Conservation (phyloP, 352 stramenopile genomes). For the Peronospora farinosa region DNA sequence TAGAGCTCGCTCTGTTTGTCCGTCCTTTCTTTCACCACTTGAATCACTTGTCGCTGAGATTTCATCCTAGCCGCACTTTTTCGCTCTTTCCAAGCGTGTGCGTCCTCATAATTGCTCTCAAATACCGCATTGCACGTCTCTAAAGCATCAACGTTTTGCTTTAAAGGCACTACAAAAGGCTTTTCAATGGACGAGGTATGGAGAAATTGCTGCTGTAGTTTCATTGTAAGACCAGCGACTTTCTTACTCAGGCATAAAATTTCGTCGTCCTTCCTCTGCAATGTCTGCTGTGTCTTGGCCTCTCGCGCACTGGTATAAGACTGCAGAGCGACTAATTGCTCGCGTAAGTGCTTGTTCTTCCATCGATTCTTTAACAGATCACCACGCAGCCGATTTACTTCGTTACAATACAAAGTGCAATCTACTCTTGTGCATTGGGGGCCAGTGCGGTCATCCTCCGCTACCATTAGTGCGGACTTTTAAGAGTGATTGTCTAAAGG, state of each 20-base stretch:
- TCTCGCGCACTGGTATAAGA: slow-evolving; percentile 18
- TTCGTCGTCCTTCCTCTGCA: slow-evolving; percentile 27
- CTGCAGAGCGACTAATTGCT: slow-evolving; percentile 39
- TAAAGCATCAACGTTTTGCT: slow-evolving; percentile 21
- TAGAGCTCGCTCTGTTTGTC: slow-evolving; percentile 58
- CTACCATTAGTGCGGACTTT: neutral
- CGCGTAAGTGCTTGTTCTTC: slow-evolving; percentile 65
- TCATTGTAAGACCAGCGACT: slow-evolving; percentile 12
- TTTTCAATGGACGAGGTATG: slow-evolving; percentile 1
- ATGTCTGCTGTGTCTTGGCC: slow-evolving; percentile 8
- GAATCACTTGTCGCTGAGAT: slow-evolving; percentile 26
- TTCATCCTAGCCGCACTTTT: slow-evolving; percentile 33
- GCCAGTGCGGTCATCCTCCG: neutral
- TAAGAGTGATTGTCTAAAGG: neutral
- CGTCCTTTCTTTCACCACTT: slow-evolving; percentile 33
- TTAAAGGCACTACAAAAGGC: neutral
- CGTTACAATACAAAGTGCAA: slow-evolving; percentile 59
- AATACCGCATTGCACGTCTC: slow-evolving; percentile 37
- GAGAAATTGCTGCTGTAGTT: slow-evolving; percentile 1
- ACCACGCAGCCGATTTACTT: slow-evolving; percentile 50
- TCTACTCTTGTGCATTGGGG: slow-evolving; percentile 43
- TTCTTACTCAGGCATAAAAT: slow-evolving; percentile 18
- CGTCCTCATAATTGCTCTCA: slow-evolving; percentile 30
- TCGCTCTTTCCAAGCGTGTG: slow-evolving; percentile 23
- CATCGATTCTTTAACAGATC: slow-evolving; percentile 56